Evolutionary conservation across 1,284 basidiomycete genomes (phyloP).

Genomic region (Tilletia setariae): DNA sequence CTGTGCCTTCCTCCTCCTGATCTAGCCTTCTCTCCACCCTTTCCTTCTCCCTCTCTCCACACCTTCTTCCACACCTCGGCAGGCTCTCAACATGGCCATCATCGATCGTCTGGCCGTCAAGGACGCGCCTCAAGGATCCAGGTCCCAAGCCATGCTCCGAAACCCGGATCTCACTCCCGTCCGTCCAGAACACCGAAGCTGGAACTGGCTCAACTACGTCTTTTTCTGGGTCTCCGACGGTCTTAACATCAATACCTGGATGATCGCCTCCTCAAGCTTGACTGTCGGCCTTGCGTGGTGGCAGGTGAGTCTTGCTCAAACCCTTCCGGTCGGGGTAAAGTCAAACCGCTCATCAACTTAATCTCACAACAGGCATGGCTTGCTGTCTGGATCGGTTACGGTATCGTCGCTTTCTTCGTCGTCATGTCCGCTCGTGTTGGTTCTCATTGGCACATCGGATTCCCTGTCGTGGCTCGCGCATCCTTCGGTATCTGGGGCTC

Average conservation of each 20-base stretch:
- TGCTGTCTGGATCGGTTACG: slow-evolving; percentile 63
- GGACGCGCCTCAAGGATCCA: not conserved
- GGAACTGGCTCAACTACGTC: slow-evolving; percentile 35
- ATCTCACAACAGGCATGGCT: slow-evolving; percentile 28
- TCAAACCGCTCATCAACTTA: not conserved
- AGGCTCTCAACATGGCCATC: not conserved
- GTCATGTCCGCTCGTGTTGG: slow-evolving; percentile 76
- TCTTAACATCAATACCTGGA: slow-evolving; percentile 38
- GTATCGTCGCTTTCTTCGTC: slow-evolving; percentile 69
- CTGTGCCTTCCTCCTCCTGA: not conserved
- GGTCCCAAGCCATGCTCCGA: slow-evolving; percentile 25
- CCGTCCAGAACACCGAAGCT: slow-evolving; percentile 34
- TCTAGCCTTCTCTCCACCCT: not conserved
- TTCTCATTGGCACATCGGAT: slow-evolving; percentile 62
- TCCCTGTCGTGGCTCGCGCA: slow-evolving; percentile 71
- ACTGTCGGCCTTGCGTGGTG: slow-evolving; percentile 41
- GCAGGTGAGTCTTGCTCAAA: slow-evolving; percentile 19
- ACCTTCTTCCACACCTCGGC: not conserved
- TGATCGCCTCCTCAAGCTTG: slow-evolving; percentile 15
- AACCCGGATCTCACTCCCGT: slow-evolving; percentile 44
- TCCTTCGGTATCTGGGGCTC: slow-evolving; percentile 75
- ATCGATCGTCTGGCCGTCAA: slow-evolving; percentile 13
- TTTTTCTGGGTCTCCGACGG: slow-evolving; percentile 49
- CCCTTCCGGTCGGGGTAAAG: not conserved
- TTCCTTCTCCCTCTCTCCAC: not conserved